These are phyloP conservation scores for Saccharum spontaneum DNA, from an alignment of 176 grass and related monocot species.

Conservation along the genomic window DNA sequence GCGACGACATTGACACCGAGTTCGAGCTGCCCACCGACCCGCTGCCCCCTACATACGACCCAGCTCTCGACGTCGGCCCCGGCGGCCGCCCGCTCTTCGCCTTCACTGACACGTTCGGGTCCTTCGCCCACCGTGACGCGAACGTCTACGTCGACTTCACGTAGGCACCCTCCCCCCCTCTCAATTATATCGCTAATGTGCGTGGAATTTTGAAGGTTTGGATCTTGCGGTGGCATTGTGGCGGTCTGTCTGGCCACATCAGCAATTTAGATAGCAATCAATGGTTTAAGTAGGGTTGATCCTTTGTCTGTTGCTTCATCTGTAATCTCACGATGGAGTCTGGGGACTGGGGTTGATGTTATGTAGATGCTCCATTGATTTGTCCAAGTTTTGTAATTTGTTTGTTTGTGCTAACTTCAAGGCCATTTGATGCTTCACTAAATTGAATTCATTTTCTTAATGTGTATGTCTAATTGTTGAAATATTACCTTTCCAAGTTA, in stretches of 20 bases:
- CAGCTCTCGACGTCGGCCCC: constrained; percentile 77
- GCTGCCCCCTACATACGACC: constrained; percentile 72
- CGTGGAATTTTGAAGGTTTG: not conserved
- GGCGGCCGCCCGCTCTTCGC: constrained; percentile 79
- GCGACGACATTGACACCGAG: constrained; percentile 48
- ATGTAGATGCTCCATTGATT: not conserved
- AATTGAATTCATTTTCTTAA: not conserved
- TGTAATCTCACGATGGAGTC: not conserved
- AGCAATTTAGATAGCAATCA: not conserved
- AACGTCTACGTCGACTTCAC: constrained; percentile 80
- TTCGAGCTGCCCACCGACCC: constrained; percentile 79
- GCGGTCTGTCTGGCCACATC: not conserved
- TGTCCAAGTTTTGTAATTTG: not conserved
- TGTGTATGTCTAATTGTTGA: not conserved
- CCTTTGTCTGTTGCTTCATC: not conserved
- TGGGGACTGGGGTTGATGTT: not conserved
- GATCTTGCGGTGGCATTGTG: not conserved
- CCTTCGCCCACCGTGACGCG: constrained; percentile 53
- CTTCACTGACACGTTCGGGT: constrained; percentile 68
- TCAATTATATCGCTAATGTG: constrained; percentile 13
- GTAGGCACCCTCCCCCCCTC: constrained; percentile 20
- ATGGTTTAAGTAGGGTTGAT: not conserved
- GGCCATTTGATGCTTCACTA: not conserved
- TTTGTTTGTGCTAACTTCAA: not conserved
- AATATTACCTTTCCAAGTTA: not conserved